phyloP scores from a whole-genome alignment of 169 alveolate genomes.

The Theileria annulata region DNA sequence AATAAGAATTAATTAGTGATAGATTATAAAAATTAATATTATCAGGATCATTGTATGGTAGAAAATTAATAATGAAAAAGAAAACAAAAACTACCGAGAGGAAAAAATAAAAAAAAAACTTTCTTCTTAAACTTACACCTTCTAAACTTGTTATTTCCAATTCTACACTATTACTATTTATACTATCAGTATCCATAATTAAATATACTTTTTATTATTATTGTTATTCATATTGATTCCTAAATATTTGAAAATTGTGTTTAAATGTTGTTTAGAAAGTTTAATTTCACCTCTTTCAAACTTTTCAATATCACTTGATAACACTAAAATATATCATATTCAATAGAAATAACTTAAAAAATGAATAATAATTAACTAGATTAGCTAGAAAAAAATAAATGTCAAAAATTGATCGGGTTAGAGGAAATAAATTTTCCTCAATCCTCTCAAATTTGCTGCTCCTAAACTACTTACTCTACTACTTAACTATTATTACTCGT shows the following conservation, averaged over 20 bases:
- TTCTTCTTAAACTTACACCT: neutral
- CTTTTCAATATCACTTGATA: conserved; percentile 1
- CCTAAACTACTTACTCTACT: too few species aligned
- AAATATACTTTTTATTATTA: neutral
- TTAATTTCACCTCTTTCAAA: neutral
- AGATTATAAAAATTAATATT: neutral
- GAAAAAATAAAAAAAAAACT: neutral
- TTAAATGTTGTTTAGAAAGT: neutral
- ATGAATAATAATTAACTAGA: too few species aligned
- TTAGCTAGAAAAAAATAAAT: too few species aligned
- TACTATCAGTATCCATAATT: neutral
- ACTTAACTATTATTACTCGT: too few species aligned
- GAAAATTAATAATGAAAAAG: neutral
- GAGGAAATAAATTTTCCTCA: too few species aligned
- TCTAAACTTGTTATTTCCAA: neutral
- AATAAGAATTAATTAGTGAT: conserved; percentile 34
- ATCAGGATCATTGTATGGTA: neutral
- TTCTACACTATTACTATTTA: neutral
- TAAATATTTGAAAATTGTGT: conserved; percentile 2
- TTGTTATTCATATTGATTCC: neutral
- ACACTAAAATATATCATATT: neutral
- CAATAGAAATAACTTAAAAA: too few species aligned
- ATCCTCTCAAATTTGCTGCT: too few species aligned
- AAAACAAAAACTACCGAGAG: conserved; percentile 22
- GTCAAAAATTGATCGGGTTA: too few species aligned